A percentile compares a stretch with the other conserved stretches of the same genome.
phyloP scores from a whole-genome alignment of 2,329 filamentous ascomycete genomes.

The Colletotrichum higginsianum region DNA sequence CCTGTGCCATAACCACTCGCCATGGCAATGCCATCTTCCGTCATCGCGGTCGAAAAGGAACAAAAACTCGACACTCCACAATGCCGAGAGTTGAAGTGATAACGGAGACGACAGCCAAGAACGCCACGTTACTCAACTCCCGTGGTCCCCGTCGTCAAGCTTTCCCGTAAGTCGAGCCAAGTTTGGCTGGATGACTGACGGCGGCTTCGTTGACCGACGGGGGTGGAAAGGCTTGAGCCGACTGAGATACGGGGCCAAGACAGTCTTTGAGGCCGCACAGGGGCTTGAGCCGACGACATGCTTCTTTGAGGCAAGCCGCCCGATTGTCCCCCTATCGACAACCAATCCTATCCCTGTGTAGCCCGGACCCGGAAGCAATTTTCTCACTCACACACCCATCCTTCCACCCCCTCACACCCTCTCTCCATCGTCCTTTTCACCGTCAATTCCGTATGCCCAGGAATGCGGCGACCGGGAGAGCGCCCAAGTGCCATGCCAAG shows the following conservation, averaged over 20 bases:
- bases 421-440: neutral
- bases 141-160: constrained; percentile 1
- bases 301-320: constrained; percentile 12
- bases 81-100: neutral
- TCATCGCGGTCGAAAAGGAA: neutral
- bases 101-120: neutral
- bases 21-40: neutral
- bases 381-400: neutral
- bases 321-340: neutral
- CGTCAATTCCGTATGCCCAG: constrained; percentile 3
- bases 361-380: neutral
- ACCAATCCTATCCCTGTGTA: constrained; percentile 18
- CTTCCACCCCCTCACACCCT: neutral
- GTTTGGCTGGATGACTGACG: neutral
- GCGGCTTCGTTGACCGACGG: no score
- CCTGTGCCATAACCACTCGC: neutral
- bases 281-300: constrained; percentile 12
- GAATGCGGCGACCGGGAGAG: constrained; percentile 22
- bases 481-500: constrained; percentile 15
- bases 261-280: no score
- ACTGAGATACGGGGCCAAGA: no score
- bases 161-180: constrained; percentile 7
- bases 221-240: neutral
- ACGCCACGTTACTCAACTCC: neutral
- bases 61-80: neutral